These are phyloP conservation scores for Colletotrichum neosansevieriae DNA, from an alignment of 2,329 filamentous ascomycete genomes.

Conservation along the genomic window DNA sequence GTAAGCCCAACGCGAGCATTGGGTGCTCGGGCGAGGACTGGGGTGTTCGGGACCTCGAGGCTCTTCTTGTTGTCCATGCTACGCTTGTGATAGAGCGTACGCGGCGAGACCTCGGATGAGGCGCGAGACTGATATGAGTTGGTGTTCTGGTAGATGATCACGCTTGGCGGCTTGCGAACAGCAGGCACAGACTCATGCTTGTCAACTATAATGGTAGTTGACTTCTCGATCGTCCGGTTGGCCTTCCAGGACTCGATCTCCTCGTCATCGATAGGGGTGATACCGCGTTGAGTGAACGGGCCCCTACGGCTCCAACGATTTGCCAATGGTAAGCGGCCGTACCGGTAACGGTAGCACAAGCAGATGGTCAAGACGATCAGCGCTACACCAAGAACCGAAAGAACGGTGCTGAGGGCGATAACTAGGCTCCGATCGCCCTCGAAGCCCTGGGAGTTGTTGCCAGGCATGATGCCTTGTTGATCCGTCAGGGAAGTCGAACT, in stretches of 20 bases:
- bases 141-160: conserved; percentile 65
- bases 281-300: conserved; percentile 60
- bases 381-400: conserved; percentile 60
- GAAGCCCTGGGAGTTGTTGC: conserved; percentile 22
- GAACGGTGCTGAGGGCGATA: conserved; percentile 63
- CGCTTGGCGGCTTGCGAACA: conserved; percentile 61
- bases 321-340: conserved; percentile 52
- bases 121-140: conserved; percentile 29
- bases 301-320: conserved; percentile 55
- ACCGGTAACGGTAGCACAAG: conserved; percentile 54
- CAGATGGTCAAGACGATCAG: conserved; percentile 51
- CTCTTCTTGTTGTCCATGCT: conserved; percentile 52
- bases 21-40: conserved; percentile 69
- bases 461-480: conserved; percentile 28
- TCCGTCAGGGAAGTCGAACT: conserved; percentile 30
- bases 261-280: conserved; percentile 73
- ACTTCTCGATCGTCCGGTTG: conserved; percentile 46
- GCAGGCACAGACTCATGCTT: conserved; percentile 52
- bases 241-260: conserved; percentile 75
- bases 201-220: conserved; percentile 43
- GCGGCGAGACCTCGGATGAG: conserved; percentile 28
- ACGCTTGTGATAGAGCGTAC: conserved; percentile 32
- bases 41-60: conserved; percentile 60
- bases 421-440: conserved; percentile 56
- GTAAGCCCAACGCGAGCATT: conserved; percentile 73